A percentile compares a stretch with the other conserved stretches of the same genome.
Evolutionary conservation across 1,139 yeast species (phyloP).

Genomic region (Pichia sp.): DNA sequence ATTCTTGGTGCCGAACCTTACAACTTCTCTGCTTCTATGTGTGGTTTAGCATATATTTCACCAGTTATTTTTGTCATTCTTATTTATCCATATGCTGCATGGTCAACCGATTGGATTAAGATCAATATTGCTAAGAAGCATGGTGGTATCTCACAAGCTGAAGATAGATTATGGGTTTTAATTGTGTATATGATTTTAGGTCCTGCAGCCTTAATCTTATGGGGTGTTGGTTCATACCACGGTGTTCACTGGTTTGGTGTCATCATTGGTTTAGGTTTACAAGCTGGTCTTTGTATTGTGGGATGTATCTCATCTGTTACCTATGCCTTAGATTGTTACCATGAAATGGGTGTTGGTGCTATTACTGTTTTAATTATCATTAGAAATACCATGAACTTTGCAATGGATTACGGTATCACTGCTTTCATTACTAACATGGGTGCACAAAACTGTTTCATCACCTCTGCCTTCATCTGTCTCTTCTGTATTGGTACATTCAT

Average conservation of each 20-base stretch:
- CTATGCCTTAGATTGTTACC: conserved; percentile 55
- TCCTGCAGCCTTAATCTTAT: conserved; percentile 38
- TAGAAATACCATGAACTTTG: conserved; percentile 45
- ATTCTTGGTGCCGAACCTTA: conserved; percentile 44
- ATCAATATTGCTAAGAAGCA: conserved; percentile 37
- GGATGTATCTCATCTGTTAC: conserved; percentile 53
- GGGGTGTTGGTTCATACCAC: conserved; percentile 44
- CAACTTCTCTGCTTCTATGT: conserved; percentile 39
- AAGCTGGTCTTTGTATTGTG: conserved; percentile 47
- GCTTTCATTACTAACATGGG: conserved; percentile 47
- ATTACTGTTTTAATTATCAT: conserved; percentile 43
- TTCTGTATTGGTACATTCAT: conserved; percentile 43
- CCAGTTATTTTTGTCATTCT: conserved; percentile 39
- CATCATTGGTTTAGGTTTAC: conserved; percentile 52
- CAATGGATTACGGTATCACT: conserved; percentile 47
- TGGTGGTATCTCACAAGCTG: conserved; percentile 40
- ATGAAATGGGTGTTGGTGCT: conserved; percentile 52
- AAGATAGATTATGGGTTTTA: conserved; percentile 42
- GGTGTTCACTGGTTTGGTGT: conserved; percentile 51
- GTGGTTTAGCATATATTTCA: conserved; percentile 42
- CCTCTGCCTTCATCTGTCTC: conserved; percentile 43
- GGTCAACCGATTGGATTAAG: conserved; percentile 39
- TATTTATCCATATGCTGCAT: conserved; percentile 37
- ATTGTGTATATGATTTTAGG: conserved; percentile 37
- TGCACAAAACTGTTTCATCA: conserved; percentile 43